Evolutionary conservation across 2,329 filamentous ascomycete species (phyloP), one percentile per base, ranked within the genome.

Genomic region (Huntiella decipiens): DNA sequence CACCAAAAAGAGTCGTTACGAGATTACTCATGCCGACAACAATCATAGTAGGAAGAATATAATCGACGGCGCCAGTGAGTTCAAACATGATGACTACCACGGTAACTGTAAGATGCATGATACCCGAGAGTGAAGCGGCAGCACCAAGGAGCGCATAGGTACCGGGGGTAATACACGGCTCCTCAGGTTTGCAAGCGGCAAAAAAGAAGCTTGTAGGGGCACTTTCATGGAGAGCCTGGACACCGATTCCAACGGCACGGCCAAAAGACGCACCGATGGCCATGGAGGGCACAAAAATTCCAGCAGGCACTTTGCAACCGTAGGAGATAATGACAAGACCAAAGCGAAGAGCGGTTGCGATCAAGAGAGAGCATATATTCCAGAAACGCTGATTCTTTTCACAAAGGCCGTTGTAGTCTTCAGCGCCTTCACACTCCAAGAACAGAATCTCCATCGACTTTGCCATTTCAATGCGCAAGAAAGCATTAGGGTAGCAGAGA

Each of bases 61-160:
- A 98, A 1, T 87, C 94, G 50, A 96, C 66, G 5, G 91, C 91
- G n/a, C 91, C 91, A 0, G 91, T 98, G 42, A 98, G 71, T 62
- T 98, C 91, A 57, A 96, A 96, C 91, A 98, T 96, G 61, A 98
- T 98, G 56, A 98, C 91, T 2, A 95, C 88, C 7, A 98, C 86
- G 0, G 87, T 92, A 12, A 98, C 78, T 0, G 88, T 95, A 51
- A 98, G 82, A 61, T 96, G 91, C 88, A 96, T 98, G 57, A 96
- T 95, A 7, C 91, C 91, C 59, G 82, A 88, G 17, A 98, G 68
- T 0, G 91, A 84, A 2, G 91, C 88, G 0, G 79, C 91, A 4
- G 91, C 91, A 37, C 91, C 91, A 0, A 98, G 70, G 54, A 98
- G 93, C 5, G 91, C 91, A 57, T 98, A 98, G 1, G 91, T 96